These are phyloP conservation scores for Blepharisma stoltei DNA, from an alignment of 73 alveolate genomes.

Conservation along the genomic window DNA sequence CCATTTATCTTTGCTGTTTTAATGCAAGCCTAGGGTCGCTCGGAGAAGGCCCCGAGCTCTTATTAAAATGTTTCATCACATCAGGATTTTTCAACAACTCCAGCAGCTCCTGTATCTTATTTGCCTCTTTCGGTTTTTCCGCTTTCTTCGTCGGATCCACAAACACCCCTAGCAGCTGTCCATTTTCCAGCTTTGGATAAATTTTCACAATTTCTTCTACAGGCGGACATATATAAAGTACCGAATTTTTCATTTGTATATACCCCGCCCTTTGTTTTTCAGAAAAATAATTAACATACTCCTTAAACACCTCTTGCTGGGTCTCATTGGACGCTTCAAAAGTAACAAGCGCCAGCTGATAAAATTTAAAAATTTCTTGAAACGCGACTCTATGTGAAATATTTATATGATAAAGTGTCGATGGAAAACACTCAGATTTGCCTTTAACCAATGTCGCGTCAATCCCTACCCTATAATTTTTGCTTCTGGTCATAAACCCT, in stretches of 20 bases:
- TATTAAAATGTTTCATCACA: background rate
- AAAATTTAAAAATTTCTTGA: conserved; percentile 9
- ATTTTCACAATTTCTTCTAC: background rate
- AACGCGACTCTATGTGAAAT: conserved; percentile 31
- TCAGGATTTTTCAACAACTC: conserved; percentile 8
- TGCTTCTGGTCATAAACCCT: conserved; percentile 49
- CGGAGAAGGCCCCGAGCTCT: too few species aligned
- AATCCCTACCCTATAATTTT: conserved; percentile 41
- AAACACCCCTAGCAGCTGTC: conserved; percentile 11
- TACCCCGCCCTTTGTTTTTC: conserved; percentile 28
- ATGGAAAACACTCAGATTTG: conserved; percentile 17
- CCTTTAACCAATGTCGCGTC: conserved; percentile 41
- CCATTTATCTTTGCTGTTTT: too few species aligned
- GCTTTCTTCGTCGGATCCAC: background rate
- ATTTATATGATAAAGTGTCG: conserved; percentile 19
- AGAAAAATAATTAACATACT: conserved; percentile 16
- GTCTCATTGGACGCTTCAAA: conserved; percentile 26
- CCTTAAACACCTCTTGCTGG: conserved; percentile 24
- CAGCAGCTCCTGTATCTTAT: background rate
- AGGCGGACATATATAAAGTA: conserved; percentile 25
- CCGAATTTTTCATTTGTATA: conserved; percentile 25
- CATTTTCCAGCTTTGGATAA: conserved; percentile 2
- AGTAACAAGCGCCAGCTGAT: conserved; percentile 13
- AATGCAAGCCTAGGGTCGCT: too few species aligned
- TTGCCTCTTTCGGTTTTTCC: conserved; percentile 1